Evolutionary conservation across 2,329 filamentous ascomycete species (phyloP).

Genomic region (Teratosphaeria epicoccoides): DNA sequence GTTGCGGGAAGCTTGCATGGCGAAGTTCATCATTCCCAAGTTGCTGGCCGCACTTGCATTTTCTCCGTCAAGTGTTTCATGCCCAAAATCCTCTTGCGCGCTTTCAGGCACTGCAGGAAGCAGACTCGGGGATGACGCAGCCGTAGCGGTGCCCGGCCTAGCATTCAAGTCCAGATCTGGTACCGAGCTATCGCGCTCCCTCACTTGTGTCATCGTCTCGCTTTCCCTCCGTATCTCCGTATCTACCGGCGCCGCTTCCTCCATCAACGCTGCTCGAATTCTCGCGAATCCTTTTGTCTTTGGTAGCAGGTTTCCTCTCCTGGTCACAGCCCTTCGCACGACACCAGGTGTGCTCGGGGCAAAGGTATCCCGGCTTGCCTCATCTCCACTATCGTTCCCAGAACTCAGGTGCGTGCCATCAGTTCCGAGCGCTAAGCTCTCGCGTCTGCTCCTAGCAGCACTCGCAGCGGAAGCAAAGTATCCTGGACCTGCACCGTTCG

Average conservation of each 20-base stretch:
- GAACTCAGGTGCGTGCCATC: conserved; percentile 75
- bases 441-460: conserved; percentile 49
- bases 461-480: conserved; percentile 20
- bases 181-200: conserved; percentile 60
- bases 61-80: conserved; percentile 40
- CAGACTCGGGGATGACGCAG: background rate
- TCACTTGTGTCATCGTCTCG: conserved; percentile 89
- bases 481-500: conserved; percentile 15
- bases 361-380: conserved; percentile 35
- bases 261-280: conserved; percentile 77
- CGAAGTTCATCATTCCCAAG: conserved; percentile 55
- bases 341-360: conserved; percentile 54
- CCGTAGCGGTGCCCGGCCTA: background rate
- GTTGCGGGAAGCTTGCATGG: conserved; percentile 61
- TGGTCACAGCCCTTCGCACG: conserved; percentile 70
- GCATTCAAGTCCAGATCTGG: conserved; percentile 21
- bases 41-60: conserved; percentile 21
- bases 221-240: conserved; percentile 83
- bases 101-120: conserved; percentile 41
- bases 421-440: conserved; percentile 83
- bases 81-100: conserved; percentile 56
- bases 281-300: conserved; percentile 95
- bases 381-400: conserved; percentile 70
- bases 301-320: conserved; percentile 80
- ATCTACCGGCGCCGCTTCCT: conserved; percentile 80